phyloP scores from a whole-genome alignment of 352 stramenopile species.

The Pythium sp. region DNA sequence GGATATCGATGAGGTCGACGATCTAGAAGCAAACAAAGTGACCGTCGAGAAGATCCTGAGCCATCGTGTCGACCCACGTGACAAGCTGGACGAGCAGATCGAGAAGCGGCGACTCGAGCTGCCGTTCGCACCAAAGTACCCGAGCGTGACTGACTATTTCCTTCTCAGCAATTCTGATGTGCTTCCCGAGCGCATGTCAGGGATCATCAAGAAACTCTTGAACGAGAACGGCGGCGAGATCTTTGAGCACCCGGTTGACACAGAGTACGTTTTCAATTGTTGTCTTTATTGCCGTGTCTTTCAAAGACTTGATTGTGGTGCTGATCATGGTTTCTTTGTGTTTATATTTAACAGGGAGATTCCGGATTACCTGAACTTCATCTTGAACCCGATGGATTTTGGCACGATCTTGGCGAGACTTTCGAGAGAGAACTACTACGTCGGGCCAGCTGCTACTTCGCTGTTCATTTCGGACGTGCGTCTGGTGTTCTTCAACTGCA shows the following conservation, averaged over 20 bases:
- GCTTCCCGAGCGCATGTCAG: conserved; percentile 66
- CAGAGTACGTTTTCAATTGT: conserved; percentile 38
- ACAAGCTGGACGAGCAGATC: conserved; percentile 84
- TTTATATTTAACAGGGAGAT: conserved; percentile 36
- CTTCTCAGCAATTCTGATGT: conserved; percentile 71
- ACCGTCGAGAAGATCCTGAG: conserved; percentile 88
- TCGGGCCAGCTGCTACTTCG: conserved; percentile 60
- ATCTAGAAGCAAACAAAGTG: conserved; percentile 84
- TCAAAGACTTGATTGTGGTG: background rate
- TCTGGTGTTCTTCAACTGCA: conserved; percentile 87
- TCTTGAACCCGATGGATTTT: conserved; percentile 88
- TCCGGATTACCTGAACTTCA: conserved; percentile 84
- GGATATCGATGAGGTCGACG: conserved; percentile 84
- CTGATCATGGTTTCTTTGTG: conserved; percentile 2
- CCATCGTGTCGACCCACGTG: conserved; percentile 77
- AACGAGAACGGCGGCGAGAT: conserved; percentile 84
- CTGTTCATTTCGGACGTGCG: conserved; percentile 85
- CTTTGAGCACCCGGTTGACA: conserved; percentile 77
- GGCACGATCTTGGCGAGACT: conserved; percentile 71
- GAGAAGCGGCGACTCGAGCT: conserved; percentile 65
- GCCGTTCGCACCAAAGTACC: conserved; percentile 49
- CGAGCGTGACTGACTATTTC: conserved; percentile 80
- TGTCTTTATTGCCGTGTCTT: background rate
- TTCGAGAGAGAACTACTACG: conserved; percentile 78
- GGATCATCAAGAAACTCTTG: conserved; percentile 77